phyloP scores from a whole-genome alignment of 2,329 filamentous ascomycete genomes.

The Calycina marina region DNA sequence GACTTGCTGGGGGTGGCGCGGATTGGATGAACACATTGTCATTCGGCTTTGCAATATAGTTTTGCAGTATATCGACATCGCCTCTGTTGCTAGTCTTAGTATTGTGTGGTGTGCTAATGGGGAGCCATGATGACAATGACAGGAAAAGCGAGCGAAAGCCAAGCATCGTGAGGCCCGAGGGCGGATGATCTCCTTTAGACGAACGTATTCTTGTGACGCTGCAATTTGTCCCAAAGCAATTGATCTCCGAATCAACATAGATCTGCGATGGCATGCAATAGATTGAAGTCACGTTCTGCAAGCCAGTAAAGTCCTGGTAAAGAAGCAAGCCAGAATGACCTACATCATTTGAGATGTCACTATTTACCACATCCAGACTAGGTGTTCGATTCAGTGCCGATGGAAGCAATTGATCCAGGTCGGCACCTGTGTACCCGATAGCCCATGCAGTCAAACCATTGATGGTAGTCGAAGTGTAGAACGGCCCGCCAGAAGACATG shows the following conservation, averaged over 20 bases:
- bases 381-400: slow-evolving; percentile 1
- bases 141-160: slow-evolving; percentile 6
- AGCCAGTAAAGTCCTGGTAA: slow-evolving; percentile 14
- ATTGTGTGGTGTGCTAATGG: slow-evolving; percentile 3
- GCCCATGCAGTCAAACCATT: slow-evolving; percentile 9
- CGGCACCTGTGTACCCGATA: slow-evolving; percentile 12
- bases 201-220: slow-evolving; percentile 8
- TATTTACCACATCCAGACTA: slow-evolving; percentile 9
- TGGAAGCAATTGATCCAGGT: slow-evolving; percentile 7
- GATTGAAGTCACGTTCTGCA: slow-evolving; percentile 11
- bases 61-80: slow-evolving; percentile 11
- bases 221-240: slow-evolving; percentile 8
- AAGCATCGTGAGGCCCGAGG: slow-evolving; percentile 7
- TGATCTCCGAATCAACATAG: slow-evolving; percentile 12
- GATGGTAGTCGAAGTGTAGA: slow-evolving; percentile 7
- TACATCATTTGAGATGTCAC: slow-evolving; percentile 3
- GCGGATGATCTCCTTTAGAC: slow-evolving; percentile 7
- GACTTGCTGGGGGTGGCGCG: not conserved
- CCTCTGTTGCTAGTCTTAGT: slow-evolving; percentile 1
- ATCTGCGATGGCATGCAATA: slow-evolving; percentile 12
- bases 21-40: slow-evolving; percentile 11
- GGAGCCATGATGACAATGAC: slow-evolving; percentile 7
- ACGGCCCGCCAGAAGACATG: slow-evolving; percentile 10
- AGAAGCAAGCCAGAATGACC: slow-evolving; percentile 9
- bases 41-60: slow-evolving; percentile 10